Conservation (phyloP, 2,329 filamentous ascomycete genomes). For the Penicillium sp. region DNA sequence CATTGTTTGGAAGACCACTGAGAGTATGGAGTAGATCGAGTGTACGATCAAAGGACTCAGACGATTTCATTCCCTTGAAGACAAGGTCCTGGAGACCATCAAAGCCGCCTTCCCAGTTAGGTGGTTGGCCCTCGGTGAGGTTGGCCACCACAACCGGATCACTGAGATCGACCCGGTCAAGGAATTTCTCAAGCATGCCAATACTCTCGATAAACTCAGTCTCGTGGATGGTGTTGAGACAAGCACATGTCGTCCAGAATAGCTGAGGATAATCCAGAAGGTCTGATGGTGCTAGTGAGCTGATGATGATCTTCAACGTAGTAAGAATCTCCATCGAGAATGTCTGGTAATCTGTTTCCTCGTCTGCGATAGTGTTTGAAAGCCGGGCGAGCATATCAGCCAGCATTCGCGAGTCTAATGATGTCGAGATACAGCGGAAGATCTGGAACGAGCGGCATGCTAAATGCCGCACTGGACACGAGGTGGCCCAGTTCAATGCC, state of each 20-base stretch:
- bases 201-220: constrained; percentile 88
- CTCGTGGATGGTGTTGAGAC: constrained; percentile 94
- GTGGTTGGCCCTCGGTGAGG: constrained; percentile 74
- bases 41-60: constrained; percentile 73
- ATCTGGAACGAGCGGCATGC: constrained; percentile 97
- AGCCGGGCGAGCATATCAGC: constrained; percentile 93
- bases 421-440: constrained; percentile 88
- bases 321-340: constrained; percentile 98
- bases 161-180: constrained; percentile 79
- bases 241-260: constrained; percentile 97
- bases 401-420: constrained; percentile 87
- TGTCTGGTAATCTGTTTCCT: constrained; percentile 88
- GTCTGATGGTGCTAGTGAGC: constrained; percentile 74
- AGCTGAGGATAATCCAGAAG: constrained; percentile 88
- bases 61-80: constrained; percentile 90
- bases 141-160: constrained; percentile 66
- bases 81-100: constrained; percentile 81
- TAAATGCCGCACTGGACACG: constrained; percentile 89
- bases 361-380: constrained; percentile 95
- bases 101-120: constrained; percentile 84
- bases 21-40: constrained; percentile 75
- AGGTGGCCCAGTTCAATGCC: constrained; percentile 92
- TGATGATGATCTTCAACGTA: constrained; percentile 86
- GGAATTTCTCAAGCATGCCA: constrained; percentile 82
- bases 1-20: constrained; percentile 72